Conservation (phyloP, 208 protist genomes). For the Trypanosoma scelopori region DNA sequence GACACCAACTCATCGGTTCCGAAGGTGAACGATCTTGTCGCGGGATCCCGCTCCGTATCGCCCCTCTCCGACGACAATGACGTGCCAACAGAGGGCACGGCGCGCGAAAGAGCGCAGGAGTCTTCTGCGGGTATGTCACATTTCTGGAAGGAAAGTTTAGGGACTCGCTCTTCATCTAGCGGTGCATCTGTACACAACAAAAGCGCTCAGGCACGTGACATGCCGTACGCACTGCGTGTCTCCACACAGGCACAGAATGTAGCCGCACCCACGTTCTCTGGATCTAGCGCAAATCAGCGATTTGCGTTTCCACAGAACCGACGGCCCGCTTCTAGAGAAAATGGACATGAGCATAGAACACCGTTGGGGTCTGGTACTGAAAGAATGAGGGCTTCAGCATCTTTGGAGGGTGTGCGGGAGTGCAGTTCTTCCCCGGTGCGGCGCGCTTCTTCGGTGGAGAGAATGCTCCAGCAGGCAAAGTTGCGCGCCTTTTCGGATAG, state of each 20-base stretch:
- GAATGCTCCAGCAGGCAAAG: constrained; percentile 26
- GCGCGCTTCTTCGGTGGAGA: constrained; percentile 20
- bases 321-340: neutral
- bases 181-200: neutral
- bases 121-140: neutral
- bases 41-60: neutral
- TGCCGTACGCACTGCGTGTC: neutral
- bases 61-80: constrained; percentile 1
- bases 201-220: neutral
- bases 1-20: neutral
- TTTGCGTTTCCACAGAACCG: neutral
- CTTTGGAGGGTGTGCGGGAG: constrained; percentile 11
- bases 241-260: neutral
- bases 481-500: constrained; percentile 8
- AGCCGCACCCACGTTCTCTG: neutral
- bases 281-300: neutral
- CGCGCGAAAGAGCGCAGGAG: neutral
- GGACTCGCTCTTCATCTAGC: neutral
- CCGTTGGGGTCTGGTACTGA: neutral
- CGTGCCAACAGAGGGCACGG: neutral
- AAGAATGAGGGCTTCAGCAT: neutral
- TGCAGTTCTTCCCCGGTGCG: neutral
- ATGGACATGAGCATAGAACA: constrained; percentile 2
- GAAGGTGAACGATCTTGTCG: neutral
- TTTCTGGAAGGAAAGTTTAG: neutral